These are phyloP conservation scores for Solanum hybrid DNA, from an alignment of 305 asterid genomes.

Conservation along the genomic window DNA sequence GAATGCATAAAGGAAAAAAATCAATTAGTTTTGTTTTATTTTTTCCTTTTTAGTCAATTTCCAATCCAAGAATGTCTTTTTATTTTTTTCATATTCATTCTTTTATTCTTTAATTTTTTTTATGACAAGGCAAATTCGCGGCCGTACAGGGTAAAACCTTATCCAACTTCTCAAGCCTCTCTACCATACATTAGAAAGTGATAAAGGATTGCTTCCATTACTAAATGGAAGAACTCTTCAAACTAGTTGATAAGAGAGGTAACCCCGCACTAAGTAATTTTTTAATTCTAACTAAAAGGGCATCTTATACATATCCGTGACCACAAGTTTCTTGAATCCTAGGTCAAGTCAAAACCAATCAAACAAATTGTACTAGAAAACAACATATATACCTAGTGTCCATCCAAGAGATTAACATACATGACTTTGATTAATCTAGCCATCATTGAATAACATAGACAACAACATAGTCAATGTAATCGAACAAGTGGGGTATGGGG, in stretches of 20 bases:
- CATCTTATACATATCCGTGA: too few species aligned
- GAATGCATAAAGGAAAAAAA: neutral
- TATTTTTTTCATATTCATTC: neutral
- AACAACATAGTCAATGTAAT: neutral
- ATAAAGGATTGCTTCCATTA: neutral
- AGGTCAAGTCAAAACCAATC: neutral
- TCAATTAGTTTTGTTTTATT: neutral
- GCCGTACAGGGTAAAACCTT: neutral
- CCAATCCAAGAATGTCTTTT: neutral
- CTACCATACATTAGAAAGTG: neutral
- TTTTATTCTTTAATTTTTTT: neutral
- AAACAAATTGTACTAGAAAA: neutral
- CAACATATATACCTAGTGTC: neutral
- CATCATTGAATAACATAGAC: neutral
- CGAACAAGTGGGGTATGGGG: neutral
- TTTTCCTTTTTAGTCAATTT: neutral
- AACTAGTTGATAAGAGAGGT: neutral
- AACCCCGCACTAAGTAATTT: neutral
- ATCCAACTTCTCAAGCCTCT: neutral
- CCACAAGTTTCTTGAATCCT: neutral
- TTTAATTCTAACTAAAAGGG: too few species aligned
- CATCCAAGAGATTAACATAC: neutral
- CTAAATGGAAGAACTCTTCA: neutral
- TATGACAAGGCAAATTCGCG: fast-evolving
- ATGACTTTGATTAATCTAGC: neutral